Base-by-base conservation (phyloP, 345 rosid species). In the Excoecaria agallocha region DNA sequence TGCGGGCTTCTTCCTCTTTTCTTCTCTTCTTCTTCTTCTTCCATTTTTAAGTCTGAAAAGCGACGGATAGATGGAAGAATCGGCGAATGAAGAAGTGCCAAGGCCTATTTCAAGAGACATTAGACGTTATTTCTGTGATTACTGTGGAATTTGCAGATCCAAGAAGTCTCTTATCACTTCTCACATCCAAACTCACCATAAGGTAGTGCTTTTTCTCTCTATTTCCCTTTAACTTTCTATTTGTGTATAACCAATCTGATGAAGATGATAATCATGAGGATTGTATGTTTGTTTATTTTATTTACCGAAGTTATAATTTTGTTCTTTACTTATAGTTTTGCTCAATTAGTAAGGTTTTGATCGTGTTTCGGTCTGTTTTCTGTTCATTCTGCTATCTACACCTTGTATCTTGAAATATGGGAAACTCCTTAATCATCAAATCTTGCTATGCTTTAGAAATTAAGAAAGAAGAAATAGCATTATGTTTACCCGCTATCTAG, bases 131-230 rank as follows among this genome's bases (percentile, higher is more conserved):
- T 86, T 77, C 58, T 94, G 98, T 67, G 82, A 94, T 30, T 89
- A 79, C 75, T 94, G 98, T 13, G 97, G 98, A 30, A 86, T 92
- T 77, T 89, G 89, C 83, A 85, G 97, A 82, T 94, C 97, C 39
- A 92, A 94, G 80, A 94, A 86, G 79, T 75, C 90, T 62, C 92
- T 90, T 52, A 82, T 94, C 83, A 70, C 73, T 64, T 80, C 92
- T 15, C 98, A 92, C 64, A 81, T 94, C 78, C 78, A 63, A 12
- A 9, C 84, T 7, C 68, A 84, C 22, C 98, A 92, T 72, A 78
- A 85, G 93, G 97, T 74, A 2, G 3, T 41, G 12, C 38, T 69
- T 69, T 10, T 0, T 30, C 24, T 50, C 41, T 39, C 6, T 22
- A 6, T n/a, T 72, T 6, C 15, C 49, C 19, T 39, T 62, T 46